Conservation (phyloP, 2,329 filamentous ascomycete species). For the Diaporthe destruens region DNA sequence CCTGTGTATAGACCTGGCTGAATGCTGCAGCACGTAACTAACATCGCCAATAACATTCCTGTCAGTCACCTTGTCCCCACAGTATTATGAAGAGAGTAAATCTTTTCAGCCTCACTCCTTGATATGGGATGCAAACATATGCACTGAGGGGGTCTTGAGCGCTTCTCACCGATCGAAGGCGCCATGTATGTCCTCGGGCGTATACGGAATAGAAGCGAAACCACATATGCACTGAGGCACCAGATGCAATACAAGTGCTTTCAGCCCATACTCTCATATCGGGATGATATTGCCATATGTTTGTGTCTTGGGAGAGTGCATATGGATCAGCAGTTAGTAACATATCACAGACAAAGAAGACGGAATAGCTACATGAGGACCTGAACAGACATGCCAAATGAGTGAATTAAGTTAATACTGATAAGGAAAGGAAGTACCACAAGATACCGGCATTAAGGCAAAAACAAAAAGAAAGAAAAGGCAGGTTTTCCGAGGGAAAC, state of each 20-base stretch:
- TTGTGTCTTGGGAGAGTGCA: not conserved
- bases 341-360: not conserved
- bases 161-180: too few species aligned
- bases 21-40: not conserved
- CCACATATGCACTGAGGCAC: too few species aligned
- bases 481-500: not conserved
- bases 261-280: not conserved
- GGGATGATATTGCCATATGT: not conserved
- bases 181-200: too few species aligned
- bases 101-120: not conserved
- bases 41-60: not conserved
- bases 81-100: not conserved
- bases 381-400: not conserved
- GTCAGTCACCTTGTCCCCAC: not conserved
- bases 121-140: not conserved
- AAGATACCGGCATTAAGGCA: not conserved
- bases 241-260: not conserved
- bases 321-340: not conserved
- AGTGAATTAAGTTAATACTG: not conserved
- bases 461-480: not conserved
- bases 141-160: too few species aligned
- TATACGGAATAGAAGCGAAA: too few species aligned
- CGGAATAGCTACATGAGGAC: not conserved
- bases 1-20: not conserved
- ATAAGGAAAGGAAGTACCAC: conserved; percentile 8